Evolutionary conservation across 2,329 filamentous ascomycete genomes (phyloP).

Genomic region (Penicillium frequentans): DNA sequence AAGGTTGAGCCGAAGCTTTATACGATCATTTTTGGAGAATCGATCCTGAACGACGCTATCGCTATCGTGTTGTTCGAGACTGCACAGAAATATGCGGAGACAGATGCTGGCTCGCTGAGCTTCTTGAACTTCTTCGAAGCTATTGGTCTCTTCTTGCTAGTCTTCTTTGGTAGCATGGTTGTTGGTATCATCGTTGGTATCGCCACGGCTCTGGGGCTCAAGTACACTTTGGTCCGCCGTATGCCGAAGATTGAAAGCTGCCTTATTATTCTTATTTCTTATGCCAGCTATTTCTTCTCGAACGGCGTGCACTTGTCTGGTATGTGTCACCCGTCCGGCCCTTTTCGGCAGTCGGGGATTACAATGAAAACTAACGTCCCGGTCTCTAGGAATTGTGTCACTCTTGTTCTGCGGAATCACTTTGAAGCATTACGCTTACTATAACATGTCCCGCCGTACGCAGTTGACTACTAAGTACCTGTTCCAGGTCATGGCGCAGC

Average conservation of each 20-base stretch:
- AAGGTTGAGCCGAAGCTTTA: slow-evolving; percentile 99
- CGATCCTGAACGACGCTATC: slow-evolving; percentile 96
- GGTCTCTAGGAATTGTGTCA: slow-evolving; percentile 77
- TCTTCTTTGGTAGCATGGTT: slow-evolving; percentile 91
- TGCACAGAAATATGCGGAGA: slow-evolving; percentile 84
- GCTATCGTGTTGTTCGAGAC: slow-evolving; percentile 99
- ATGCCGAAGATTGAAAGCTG: slow-evolving; percentile 98
- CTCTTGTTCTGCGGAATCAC: slow-evolving; percentile 97
- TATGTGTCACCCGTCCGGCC: slow-evolving; percentile 47
- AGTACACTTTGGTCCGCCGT: slow-evolving; percentile 89
- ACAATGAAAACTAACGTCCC: not conserved
- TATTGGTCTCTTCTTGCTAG: slow-evolving; percentile 88
- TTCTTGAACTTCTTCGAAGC: slow-evolving; percentile 85
- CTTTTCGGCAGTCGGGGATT: not conserved
- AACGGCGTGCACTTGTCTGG: slow-evolving; percentile 95
- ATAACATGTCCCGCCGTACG: slow-evolving; percentile 98
- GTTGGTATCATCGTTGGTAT: slow-evolving; percentile 89
- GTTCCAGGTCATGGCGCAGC: slow-evolving; percentile 89
- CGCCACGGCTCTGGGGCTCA: slow-evolving; percentile 80
- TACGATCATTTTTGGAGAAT: slow-evolving; percentile 98
- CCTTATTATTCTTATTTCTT: slow-evolving; percentile 87
- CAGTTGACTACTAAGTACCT: slow-evolving; percentile 98
- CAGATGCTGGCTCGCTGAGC: slow-evolving; percentile 67
- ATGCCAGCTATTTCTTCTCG: slow-evolving; percentile 96
- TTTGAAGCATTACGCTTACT: slow-evolving; percentile 97